These are phyloP conservation scores for Penicillium diatomitis DNA, from an alignment of 495 filamentous ascomycete species.

Conservation along the genomic window DNA sequence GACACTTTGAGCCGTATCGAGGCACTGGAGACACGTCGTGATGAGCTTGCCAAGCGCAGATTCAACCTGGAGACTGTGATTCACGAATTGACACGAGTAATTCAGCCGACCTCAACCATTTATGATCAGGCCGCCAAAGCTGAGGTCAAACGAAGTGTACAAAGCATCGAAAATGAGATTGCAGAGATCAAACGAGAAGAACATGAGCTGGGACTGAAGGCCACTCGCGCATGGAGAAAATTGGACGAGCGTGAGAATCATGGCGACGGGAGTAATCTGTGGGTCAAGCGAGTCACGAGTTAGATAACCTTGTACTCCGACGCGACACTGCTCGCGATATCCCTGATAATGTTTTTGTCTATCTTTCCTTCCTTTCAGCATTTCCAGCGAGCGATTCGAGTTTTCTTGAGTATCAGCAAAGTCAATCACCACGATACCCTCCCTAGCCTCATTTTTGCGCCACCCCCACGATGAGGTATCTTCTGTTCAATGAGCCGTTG, in stretches of 20 bases:
- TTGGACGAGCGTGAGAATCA: slow-evolving; percentile 61
- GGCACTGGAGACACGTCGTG: slow-evolving; percentile 56
- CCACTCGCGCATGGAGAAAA: slow-evolving; percentile 73
- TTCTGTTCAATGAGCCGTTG: too few relatives aligned
- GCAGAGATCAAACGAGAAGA: slow-evolving; percentile 72
- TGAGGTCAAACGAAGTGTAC: slow-evolving; percentile 63
- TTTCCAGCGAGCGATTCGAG: too few relatives aligned
- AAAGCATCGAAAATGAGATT: slow-evolving; percentile 60
- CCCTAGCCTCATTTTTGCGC: too few relatives aligned
- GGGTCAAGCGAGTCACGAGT: slow-evolving; percentile 65
- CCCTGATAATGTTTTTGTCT: too few relatives aligned
- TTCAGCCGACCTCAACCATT: slow-evolving; percentile 47
- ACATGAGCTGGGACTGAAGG: slow-evolving; percentile 76
- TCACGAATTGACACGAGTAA: slow-evolving; percentile 56
- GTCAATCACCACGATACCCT: too few relatives aligned
- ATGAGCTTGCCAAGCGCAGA: slow-evolving; percentile 55
- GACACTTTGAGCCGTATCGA: slow-evolving; percentile 47
- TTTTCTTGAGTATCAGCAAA: too few relatives aligned
- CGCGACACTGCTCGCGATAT: too few relatives aligned
- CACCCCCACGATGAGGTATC: too few relatives aligned
- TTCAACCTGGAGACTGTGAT: slow-evolving; percentile 64
- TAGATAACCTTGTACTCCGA: slow-evolving; percentile 11
- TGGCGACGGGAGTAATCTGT: slow-evolving; percentile 64
- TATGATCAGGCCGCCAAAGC: slow-evolving; percentile 52
- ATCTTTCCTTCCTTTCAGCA: too few relatives aligned